A percentile compares a stretch with the other conserved stretches of the same genome.
Evolutionary conservation across 2,329 filamentous ascomycete genomes (phyloP).

Genomic region (Penicillium thymicola): DNA sequence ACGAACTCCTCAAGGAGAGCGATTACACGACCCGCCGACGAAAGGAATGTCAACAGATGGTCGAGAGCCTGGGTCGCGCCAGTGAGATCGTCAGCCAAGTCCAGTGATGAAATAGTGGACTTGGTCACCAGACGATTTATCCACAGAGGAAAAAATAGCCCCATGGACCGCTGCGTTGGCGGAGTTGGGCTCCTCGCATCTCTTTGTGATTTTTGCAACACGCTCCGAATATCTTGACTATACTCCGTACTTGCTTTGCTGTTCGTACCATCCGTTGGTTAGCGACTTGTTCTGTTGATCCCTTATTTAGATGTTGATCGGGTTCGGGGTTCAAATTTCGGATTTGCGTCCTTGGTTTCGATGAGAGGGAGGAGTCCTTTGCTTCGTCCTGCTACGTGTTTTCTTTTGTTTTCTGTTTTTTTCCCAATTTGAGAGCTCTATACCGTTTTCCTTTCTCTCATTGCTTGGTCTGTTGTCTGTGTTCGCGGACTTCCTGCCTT

Average conservation of each 20-base stretch:
- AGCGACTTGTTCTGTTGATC: neutral
- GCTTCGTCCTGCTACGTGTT: slow-evolving; percentile 1
- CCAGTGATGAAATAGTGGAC: slow-evolving; percentile 41
- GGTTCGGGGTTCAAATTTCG: neutral
- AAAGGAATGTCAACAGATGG: slow-evolving; percentile 99
- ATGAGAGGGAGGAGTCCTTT: slow-evolving; percentile 7
- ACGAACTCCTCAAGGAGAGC: slow-evolving; percentile 94
- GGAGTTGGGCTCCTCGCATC: slow-evolving; percentile 16
- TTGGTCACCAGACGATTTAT: neutral
- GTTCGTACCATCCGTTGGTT: slow-evolving; percentile 3
- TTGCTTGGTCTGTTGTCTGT: slow-evolving; percentile 11
- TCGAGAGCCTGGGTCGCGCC: slow-evolving; percentile 83
- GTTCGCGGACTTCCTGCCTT: slow-evolving; percentile 1
- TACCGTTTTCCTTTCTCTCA: slow-evolving; percentile 20
- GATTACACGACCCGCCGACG: slow-evolving; percentile 92
- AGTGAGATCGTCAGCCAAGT: slow-evolving; percentile 92
- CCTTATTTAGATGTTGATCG: slow-evolving; percentile 6
- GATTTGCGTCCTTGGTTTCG: neutral
- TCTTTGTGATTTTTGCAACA: slow-evolving; percentile 17
- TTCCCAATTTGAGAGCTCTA: slow-evolving; percentile 24
- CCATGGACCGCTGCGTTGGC: slow-evolving; percentile 12
- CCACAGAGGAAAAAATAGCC: neutral
- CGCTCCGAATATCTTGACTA: slow-evolving; percentile 14
- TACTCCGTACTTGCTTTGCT: slow-evolving; percentile 10
- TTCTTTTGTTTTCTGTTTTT: slow-evolving; percentile 1